A percentile compares a stretch with the other conserved stretches of the same genome.
Conservation (phyloP, 2,329 filamentous ascomycete genomes). For the Penicillium sp. region DNA sequence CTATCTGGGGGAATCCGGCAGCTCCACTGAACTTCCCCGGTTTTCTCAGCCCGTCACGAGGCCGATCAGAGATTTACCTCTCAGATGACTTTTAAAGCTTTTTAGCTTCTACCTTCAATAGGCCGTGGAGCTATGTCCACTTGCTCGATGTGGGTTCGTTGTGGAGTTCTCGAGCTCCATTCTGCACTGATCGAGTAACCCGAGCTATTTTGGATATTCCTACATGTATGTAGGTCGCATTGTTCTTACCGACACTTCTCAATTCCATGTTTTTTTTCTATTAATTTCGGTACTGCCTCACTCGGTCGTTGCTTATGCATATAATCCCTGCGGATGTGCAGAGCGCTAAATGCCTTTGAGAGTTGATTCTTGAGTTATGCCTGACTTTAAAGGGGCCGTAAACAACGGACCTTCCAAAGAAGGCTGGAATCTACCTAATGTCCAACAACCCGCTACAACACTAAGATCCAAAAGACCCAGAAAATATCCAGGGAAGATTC, state of each 20-base stretch:
- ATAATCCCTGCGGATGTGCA: not conserved
- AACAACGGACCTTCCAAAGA: too few species aligned
- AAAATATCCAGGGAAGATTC: too few species aligned
- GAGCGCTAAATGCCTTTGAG: too few species aligned
- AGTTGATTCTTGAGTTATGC: too few species aligned
- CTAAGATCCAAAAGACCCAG: too few species aligned
- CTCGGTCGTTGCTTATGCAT: not conserved
- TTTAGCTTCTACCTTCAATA: not conserved
- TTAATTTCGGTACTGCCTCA: not conserved
- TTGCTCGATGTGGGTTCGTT: not conserved
- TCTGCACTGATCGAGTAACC: constrained; percentile 19
- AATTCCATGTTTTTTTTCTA: not conserved
- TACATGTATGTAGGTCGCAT: not conserved
- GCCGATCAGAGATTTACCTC: constrained; percentile 3
- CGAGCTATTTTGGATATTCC: constrained; percentile 7
- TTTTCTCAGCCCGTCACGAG: not conserved
- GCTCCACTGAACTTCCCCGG: constrained; percentile 1
- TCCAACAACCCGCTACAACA: too few species aligned
- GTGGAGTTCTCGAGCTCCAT: not conserved
- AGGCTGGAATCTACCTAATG: too few species aligned
- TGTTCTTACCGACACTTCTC: not conserved
- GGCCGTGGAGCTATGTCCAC: not conserved
- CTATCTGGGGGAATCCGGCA: constrained; percentile 22
- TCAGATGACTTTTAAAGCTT: constrained; percentile 8
- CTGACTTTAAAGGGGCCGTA: too few species aligned